Evolutionary conservation across 1,284 basidiomycete species (phyloP), one percentile per base, ranked within the genome.

Genomic region (Trichosporon asahii): DNA sequence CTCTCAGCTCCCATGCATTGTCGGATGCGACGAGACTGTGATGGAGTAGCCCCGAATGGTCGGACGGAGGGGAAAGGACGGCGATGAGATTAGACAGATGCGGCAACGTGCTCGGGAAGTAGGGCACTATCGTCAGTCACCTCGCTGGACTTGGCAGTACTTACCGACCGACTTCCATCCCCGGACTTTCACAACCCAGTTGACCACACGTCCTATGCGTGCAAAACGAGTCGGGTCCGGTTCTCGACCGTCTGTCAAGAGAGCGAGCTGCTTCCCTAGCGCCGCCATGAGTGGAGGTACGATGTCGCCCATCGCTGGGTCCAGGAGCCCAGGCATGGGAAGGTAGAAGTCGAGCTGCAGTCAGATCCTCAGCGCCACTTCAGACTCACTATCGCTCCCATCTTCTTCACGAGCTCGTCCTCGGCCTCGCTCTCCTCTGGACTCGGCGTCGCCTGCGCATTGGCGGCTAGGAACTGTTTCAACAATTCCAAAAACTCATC

Each of bases 321-420:
- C 97, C n/a, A 98, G 87, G 0, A 99, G 88, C 77, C 95, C 94
- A 1, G 95, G 87, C 77, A 96, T 92, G 71, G 98, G 95, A 79
- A 98, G 95, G 78, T 98, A 99, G 79, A 90, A 88, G 80, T 90
- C 88, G 53, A 98, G 88, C 95, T 98, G 71, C 23, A 14, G 44
- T 60, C 9, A 64, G 64, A 27, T 66, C 6, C 61, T 25, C 23
- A 15, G 1, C 21, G 65, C 9, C 8, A 15, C 49, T 31, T 64
- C 15, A 33, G 31, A 25, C 82, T 71, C 70, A 85, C 84, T 35
- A 84, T 83, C 14, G 67, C 71, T 11, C 80, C 80, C 60, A 84
- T 61, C 66, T 85, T 85, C 66, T 83, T 81, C 64, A 88, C 84
- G 9, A 85, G 76, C 73, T 88, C 88, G 21, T 82, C 77, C 67